Base-by-base conservation (phyloP, 2,329 filamentous ascomycete genomes). In the Colletotrichum orbiculare region DNA sequence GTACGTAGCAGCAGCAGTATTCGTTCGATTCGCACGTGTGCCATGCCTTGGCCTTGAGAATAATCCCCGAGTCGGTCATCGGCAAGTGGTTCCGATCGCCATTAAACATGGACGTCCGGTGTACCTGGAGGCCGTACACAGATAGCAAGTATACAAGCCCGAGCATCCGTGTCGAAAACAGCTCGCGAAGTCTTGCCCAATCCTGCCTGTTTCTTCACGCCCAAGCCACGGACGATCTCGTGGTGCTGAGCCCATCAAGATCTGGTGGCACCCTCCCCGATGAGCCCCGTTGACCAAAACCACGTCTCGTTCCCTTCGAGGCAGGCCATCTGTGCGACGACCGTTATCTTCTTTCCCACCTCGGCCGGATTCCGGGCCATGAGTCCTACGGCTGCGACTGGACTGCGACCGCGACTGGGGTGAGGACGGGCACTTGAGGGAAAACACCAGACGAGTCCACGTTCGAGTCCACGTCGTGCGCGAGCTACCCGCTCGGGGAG, bases 361-460 rank as follows among this genome's bases (percentile, higher is more conserved):
- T 65, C 57, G 46, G 50, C 46, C 46, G 45, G 46, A 55, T 41
- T 65, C 62, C 57, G 57, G 50, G 61, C 62, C 61, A 50, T 34
- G 42, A 12, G 35, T 38, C 15, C 15, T 43, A 8, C 42, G 42
- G 45, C 17, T n/a, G 45, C 15, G 45, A n/a, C 10, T 11, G 17
- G 11, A 12, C 17, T 17, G 45, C 17, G 39, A 47, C 11, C 8
- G 8, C 5, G 34, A 47, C 25, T 25, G 25, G 25, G 25, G 25
- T 5, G 25, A 43, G 33, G 42, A 47, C 12, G 41, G 54, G 42
- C 48, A 13, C 48, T 13, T 6, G 8, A 39, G 42, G 33, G 11
- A 7, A 33, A 49, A 37, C 8, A 64, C 57, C 56, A 46, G 61
- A 64, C 39, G 57, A 60, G 62, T 17, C 13, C 34, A 15, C 13